Base-by-base conservation (phyloP, 1,139 yeast species). In the Pichia inconspicua region DNA sequence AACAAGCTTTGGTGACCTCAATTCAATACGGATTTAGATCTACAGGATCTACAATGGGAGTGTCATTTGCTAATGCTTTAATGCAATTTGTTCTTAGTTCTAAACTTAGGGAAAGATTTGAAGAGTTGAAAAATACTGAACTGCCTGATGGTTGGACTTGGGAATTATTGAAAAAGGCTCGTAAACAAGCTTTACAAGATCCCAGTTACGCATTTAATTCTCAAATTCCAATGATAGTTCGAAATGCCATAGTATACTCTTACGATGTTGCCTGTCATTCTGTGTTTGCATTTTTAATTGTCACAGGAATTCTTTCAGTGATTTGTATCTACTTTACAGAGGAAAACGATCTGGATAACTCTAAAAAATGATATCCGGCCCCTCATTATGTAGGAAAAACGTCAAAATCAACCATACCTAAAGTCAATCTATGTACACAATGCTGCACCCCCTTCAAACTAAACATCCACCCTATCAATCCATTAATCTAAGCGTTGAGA, bases 1-100 rank as follows among this genome's bases (percentile, higher is more conserved):
- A 65, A 39, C 78, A 73, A 56, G 77, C 78, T 1, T 64, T 74
- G 44, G 73, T 75, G 8, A 74, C 78, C 1, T 73, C 77, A 2
- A 73, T 74, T 42, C 77, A 72, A 53, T 74, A 74, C 53, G 74
- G 76, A 7, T 73, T 73, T 54, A 63, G 78, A 53, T 68, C 77
- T 8, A 72, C 77, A 1, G 78, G 78, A 1, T 73, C 78, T 0
- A 73, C 77, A 0, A 60, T 73, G 50, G 78, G 78, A 8, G 77
- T 73, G 11, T 66, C 77, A 0, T 60, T 71, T 41, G 74, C 75
- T 0, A 66, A 71, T 42, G 77, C 78, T 1, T 65, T 74, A 10
- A 68, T 73, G 55, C 76, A 72, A 40, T 47, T 17, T 27, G 40
- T 49, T 8, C 46, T 56, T n/a, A 39, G 51, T 11, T 25, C 36